Evolutionary conservation across 129 eudicot genomes (phyloP).

Genomic region (Dittrichia graveolens): DNA sequence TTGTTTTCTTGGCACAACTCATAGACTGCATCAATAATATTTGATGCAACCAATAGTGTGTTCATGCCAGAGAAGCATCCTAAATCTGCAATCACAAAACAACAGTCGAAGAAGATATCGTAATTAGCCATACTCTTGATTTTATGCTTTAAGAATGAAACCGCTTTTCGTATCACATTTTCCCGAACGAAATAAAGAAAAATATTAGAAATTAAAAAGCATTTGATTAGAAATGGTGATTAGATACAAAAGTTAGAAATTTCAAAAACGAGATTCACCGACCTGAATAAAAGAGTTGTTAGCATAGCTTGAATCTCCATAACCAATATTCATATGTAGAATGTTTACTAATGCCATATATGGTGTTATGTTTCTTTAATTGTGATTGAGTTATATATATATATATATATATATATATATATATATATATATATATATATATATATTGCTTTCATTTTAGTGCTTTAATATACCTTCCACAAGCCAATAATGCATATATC

Average conservation of each 20-base stretch:
- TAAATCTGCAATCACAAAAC: background rate
- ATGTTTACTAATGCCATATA: background rate
- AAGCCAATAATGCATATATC: too few relatives aligned
- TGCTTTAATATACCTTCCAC: too few relatives aligned
- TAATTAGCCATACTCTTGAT: background rate
- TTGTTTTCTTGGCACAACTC: background rate
- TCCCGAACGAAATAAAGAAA: background rate
- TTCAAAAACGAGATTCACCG: background rate
- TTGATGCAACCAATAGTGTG: background rate
- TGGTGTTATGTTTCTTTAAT: background rate
- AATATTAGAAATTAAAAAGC: too few relatives aligned
- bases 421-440: too few relatives aligned
- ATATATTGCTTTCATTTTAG: too few relatives aligned
- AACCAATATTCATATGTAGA: background rate
- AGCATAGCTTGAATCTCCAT: background rate
- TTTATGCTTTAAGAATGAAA: background rate
- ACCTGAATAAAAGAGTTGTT: background rate
- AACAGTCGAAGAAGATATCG: background rate
- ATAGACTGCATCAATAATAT: background rate
- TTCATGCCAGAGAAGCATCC: background rate
- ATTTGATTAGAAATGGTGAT: background rate
- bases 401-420: too few relatives aligned
- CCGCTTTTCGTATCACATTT: background rate
- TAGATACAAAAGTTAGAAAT: background rate
- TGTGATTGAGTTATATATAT: too few relatives aligned